Base-by-base conservation (phyloP, 192 early-diverging fungal genomes). In the Mortierella alpina region DNA sequence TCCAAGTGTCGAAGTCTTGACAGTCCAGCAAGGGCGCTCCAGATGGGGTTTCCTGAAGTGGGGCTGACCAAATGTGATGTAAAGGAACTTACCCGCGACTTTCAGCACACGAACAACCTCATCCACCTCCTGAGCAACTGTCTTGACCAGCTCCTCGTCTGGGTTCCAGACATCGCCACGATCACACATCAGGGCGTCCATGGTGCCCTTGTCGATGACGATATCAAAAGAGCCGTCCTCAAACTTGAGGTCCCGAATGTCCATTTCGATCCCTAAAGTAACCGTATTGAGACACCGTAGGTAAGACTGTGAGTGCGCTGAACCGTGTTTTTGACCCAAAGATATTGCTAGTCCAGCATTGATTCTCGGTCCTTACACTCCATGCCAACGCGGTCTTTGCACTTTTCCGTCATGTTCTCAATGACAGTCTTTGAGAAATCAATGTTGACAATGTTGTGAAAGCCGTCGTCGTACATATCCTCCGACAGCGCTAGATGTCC, bases 21-120 rank as follows among this genome's bases (percentile, higher is more conserved):
- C 75, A 7, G 86, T 79, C 92, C 92, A 93, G 65, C 84, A 88
- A 12, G 84, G 82, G 57, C 92, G 85, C 70, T 89, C 84, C 59
- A 96, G 83, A 73, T 95, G 92, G 60, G 89, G 76, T 70, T 86
- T 90, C 53, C 94, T 88, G 73, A 97, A 97, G 73, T 96, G 96
- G 61, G 96, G 96, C 84, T 95, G 95, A 20, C 92, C 94, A 87
- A 94, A 97, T 1, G 96, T 96, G 57, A 96, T 94, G 73, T 96
- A 96, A 18, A 96, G 86, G 72, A 97, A 97, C 59, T 86, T 84
- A 41, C 95, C 95, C 8, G 89, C 91, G 5, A 88, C 77, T 58
- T 91, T 92, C 55, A 97, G 85, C 40, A 92, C 92, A 13, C 91
- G 80, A n/a, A 88, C 81, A 17, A 95, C 95, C 73, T 97, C 93